Base-by-base conservation (phyloP, 306 rosid species). In the Fragaria ananassa region DNA sequence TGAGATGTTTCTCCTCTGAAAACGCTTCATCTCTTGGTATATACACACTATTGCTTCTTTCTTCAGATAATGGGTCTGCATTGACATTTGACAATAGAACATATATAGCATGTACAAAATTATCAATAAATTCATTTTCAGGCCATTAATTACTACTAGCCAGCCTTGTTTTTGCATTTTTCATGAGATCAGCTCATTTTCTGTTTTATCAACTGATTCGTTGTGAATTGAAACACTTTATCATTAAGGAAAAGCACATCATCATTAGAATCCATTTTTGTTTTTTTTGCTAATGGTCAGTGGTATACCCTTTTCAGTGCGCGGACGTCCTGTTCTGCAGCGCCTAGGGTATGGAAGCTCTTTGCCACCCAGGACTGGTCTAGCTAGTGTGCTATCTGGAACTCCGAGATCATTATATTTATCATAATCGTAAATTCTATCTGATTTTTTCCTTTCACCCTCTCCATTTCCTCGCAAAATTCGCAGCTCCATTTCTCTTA, bases 291-390 rank as follows among this genome's bases (percentile, higher is more conserved):
- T 14, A n/a, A 10, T 73, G 35, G 17, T 25, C 10, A 23, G 14
- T 61, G 35, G 19, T 11, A 35, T 6, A 91, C 95, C 93, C 71
- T 46, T 62, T 1, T 84, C 0, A 50, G 57, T 47, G 14, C 82
- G 86, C 21, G 88, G 85, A 3, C 97, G 85, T 41, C 97, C 97
- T 1, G 97, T 92, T 69, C 97, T 74, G 74, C 93, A 85, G 1
- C 96, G 91, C 58, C 97, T 71, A 0, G 97, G 97, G 57, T 92
- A 90, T 0, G 96, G 96, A 47, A 46, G 64, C 8, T 85, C 25
- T 1, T 47, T 15, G 14, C 97, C 89, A 1, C 97, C 93, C 1
- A 92, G 89, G 29, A 86, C 89, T 0, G 89, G 93, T 35, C 97
- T 80, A 35, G 60, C 58, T 27, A 79, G 85, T 0, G 18, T 3